Evolutionary conservation across 148 eudicot genomes (phyloP), one percentile per base, ranked within the genome.

Genomic region (Oxyria digyna): DNA sequence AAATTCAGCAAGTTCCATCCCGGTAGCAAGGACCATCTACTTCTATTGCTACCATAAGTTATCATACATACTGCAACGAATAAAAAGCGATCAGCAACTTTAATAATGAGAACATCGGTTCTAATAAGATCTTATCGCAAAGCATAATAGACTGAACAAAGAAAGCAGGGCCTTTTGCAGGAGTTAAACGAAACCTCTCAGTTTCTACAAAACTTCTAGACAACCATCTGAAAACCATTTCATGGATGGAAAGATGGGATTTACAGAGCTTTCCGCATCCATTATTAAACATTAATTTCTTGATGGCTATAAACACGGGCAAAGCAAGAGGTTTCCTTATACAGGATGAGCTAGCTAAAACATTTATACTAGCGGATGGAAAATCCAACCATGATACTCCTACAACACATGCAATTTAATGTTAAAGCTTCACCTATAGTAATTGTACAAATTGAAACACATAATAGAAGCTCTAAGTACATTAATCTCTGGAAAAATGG

Each of bases 61-160:
- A 59, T 59, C 65, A 29, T 59, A 59, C 35, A 59, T 59, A 59
- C 65, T 59, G 65, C 37, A 12, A 59, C 3, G 15, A 29, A 59
- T 14, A 29, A 29, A 6, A 14, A 27, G n/a, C 17, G 8, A 31
- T 59, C 65, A 29, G 18, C 65, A 59, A 31, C 6, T 59, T 59
- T 38, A 27, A 38, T 26, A 59, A 12, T 26, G 14, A 29, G 1
- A n/a, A n/a, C n/a, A n/a, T n/a, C n/a, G n/a, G n/a, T n/a, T 24
- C 18, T 11, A 12, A 24, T 54, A 3, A 3, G 14, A 54, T 24
- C 62, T 23, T 21, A 10, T 24, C 31, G 62, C 29, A 52, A 52
- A 52, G 62, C 4, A 13, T 52, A 21, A 10, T 5, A 23, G 27
- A 50, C 1, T 50, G 57, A 21, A 50, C 57, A 50, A 43, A 20